Conservation (phyloP, 2,329 filamentous ascomycete species). For the Rugonectria rugulosa region DNA sequence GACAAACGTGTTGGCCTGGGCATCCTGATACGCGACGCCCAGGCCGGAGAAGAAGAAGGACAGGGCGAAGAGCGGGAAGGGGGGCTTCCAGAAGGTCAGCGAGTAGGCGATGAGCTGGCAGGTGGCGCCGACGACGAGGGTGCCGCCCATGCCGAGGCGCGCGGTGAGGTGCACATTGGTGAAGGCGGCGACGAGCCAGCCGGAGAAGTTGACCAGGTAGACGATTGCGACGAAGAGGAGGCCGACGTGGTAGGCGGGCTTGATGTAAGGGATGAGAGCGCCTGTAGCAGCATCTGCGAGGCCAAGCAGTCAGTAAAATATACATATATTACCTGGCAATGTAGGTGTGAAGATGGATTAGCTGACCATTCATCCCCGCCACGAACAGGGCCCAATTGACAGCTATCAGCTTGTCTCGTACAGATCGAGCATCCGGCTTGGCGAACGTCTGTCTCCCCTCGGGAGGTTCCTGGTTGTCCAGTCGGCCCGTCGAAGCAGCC, state of each 20-base stretch:
- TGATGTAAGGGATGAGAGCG: constrained; percentile 8
- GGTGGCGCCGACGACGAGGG: neutral
- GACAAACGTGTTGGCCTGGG: constrained; percentile 10
- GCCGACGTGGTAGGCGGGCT: constrained; percentile 1
- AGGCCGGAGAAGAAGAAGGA: constrained; percentile 12
- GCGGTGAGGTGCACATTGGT: constrained; percentile 10
- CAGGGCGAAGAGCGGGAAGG: neutral
- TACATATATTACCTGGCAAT: neutral
- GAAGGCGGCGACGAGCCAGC: constrained; percentile 14
- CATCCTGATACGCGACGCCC: constrained; percentile 7
- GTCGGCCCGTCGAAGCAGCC: neutral
- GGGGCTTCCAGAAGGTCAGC: constrained; percentile 6
- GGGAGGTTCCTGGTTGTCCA: neutral
- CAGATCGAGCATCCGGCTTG: neutral
- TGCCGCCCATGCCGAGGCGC: constrained; percentile 1
- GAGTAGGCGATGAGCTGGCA: constrained; percentile 5
- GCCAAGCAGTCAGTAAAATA: neutral
- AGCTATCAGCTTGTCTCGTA: neutral
- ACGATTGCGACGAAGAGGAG: constrained; percentile 1
- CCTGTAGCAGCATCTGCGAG: neutral
- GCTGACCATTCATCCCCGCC: neutral
- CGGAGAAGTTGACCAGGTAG: constrained; percentile 7
- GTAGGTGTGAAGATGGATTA: neutral
- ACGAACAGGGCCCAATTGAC: neutral
- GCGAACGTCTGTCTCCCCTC: neutral